Evolutionary conservation across 768 basidiomycete genomes (phyloP).

Genomic region (Naganishia vishniacii): DNA sequence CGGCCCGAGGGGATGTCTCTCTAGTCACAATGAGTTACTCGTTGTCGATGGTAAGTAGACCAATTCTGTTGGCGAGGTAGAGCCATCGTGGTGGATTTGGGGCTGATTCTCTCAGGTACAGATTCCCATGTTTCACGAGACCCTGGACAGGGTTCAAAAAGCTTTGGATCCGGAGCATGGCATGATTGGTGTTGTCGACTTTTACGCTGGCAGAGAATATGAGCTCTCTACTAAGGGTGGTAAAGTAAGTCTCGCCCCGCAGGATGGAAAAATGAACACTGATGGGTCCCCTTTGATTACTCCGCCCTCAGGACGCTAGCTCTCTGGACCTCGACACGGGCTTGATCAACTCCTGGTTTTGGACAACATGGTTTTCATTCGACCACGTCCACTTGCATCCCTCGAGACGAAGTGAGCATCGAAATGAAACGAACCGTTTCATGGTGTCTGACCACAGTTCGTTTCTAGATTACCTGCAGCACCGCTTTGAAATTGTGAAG

Average conservation of each 20-base stretch:
- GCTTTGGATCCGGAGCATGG: constrained; percentile 60
- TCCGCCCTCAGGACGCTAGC: background rate
- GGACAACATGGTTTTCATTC: constrained; percentile 50
- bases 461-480: constrained; percentile 63
- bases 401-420: constrained; percentile 52
- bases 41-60: constrained; percentile 49
- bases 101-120: no score
- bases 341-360: constrained; percentile 53
- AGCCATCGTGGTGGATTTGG: no score
- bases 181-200: constrained; percentile 65
- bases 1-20: constrained; percentile 21
- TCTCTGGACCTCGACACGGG: constrained; percentile 22
- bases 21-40: constrained; percentile 54
- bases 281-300: no score
- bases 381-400: constrained; percentile 53
- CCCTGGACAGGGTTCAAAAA: constrained; percentile 64
- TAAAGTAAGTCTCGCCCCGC: constrained; percentile 49
- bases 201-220: constrained; percentile 51
- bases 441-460: background rate
- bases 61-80: background rate
- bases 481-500: constrained; percentile 71
- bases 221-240: background rate
- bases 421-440: background rate
- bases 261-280: no score
- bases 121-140: constrained; percentile 62